Conservation (phyloP, 78 protist genomes). For the Dictyostelium brefeldianum region DNA sequence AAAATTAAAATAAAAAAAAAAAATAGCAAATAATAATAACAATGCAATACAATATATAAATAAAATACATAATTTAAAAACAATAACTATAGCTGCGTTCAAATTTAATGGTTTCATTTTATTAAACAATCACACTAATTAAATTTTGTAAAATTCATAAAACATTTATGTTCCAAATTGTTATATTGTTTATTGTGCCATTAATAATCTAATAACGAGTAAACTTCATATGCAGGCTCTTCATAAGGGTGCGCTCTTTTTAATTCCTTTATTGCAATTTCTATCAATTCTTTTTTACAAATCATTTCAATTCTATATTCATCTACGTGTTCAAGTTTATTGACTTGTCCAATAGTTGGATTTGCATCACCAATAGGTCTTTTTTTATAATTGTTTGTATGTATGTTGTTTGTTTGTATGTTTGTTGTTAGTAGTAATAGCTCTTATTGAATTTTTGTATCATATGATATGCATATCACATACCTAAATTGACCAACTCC, state of each 20-base stretch:
- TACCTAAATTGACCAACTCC: background rate
- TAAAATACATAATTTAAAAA: no score
- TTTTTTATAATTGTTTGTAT: background rate
- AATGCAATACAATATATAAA: no score
- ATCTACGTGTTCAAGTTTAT: constrained; percentile 6
- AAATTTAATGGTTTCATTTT: no score
- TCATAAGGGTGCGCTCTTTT: constrained; percentile 54
- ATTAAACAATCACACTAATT: no score
- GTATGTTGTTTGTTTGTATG: background rate
- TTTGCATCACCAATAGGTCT: constrained; percentile 5
- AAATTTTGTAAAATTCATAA: no score
- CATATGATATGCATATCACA: background rate
- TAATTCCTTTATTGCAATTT: background rate
- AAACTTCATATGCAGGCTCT: constrained; percentile 22
- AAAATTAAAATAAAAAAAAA: background rate
- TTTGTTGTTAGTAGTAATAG: background rate
- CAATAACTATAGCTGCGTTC: no score
- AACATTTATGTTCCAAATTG: no score
- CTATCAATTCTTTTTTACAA: background rate
- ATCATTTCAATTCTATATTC: constrained; percentile 55
- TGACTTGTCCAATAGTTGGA: background rate
- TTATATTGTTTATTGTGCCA: background rate
- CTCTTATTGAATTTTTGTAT: no score
- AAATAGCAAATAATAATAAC: background rate
- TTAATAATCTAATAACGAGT: background rate